A percentile compares a stretch with the other conserved stretches of the same genome.
Conservation (phyloP, 164 flowering plant genomes). For the Saururus chinensis region DNA sequence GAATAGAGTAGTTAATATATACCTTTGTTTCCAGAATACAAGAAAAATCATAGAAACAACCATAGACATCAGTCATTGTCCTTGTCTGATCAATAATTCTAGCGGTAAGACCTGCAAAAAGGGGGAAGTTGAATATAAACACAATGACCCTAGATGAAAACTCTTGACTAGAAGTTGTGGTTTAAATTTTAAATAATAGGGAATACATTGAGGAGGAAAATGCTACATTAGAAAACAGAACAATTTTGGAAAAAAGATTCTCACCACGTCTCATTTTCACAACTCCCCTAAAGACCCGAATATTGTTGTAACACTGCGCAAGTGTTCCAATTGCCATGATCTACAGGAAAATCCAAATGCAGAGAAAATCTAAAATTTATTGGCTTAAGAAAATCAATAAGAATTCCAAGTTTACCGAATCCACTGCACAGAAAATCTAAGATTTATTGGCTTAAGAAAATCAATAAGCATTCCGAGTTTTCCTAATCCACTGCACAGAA, state of each 20-base stretch:
- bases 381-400: too few relatives aligned
- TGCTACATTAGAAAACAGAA: not conserved
- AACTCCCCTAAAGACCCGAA: conserved; percentile 82
- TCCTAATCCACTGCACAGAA: too few relatives aligned
- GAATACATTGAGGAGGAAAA: not conserved
- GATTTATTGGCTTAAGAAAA: too few relatives aligned
- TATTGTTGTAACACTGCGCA: conserved; percentile 89
- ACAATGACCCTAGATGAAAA: not conserved
- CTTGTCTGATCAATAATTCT: conserved; percentile 70
- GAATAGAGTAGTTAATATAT: conserved; percentile 9
- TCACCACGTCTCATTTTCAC: conserved; percentile 99
- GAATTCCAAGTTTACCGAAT: too few relatives aligned
- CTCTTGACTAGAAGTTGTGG: not conserved
- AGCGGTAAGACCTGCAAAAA: conserved; percentile 69
- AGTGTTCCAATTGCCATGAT: conserved; percentile 96
- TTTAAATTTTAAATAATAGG: not conserved
- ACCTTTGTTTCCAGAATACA: conserved; percentile 77
- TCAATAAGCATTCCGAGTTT: too few relatives aligned
- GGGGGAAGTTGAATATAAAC: conserved; percentile 1
- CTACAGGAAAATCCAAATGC: conserved; percentile 18
- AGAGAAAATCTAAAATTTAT: too few relatives aligned
- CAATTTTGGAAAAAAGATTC: conserved; percentile 5
- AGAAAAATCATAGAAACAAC: conserved; percentile 80
- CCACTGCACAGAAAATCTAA: too few relatives aligned
- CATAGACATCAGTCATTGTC: conserved; percentile 78